Base-by-base conservation (phyloP, 495 filamentous ascomycete genomes). In the Talaromyces proteolyticus region DNA sequence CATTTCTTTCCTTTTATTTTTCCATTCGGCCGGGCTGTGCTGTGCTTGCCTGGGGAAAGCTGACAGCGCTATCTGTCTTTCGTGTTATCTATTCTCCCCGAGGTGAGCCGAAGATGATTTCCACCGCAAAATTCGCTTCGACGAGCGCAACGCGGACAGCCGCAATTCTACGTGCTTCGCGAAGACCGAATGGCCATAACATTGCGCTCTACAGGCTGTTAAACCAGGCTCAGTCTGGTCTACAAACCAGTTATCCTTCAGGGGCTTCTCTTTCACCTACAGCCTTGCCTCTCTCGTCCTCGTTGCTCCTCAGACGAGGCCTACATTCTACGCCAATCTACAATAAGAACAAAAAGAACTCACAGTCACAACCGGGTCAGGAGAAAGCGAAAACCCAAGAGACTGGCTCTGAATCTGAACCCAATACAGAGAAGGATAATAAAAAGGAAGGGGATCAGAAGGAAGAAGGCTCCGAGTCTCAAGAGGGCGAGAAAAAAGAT, bases 401-500 rank as follows among this genome's bases (percentile, higher is more conserved):
- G 56, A 57, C 69, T 7, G 76, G 76, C 48, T 59, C 73, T 21
- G 59, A 77, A 22, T 70, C 74, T 20, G 70, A 78, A 37, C 10
- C 50, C 4, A 68, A 75, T 25, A 60, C 68, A 21, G 57, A n/a
- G n/a, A n/a, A n/a, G n/a, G n/a, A n/a, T n/a, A n/a, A 74, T 36
- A 66, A 75, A 22, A 67, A 75, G 39, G 58, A 73, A 60, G 57
- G 67, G n/a, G 62, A 68, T 50, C 29, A 62, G 57, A 68, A 57
- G 60, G 66, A 55, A 57, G 55, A 40, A 12, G 54, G 63, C 26
- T 52, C 52, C 10, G 56, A 42, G n/a, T 53, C 51, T 38, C 25
- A 62, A 37, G 59, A 69, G 39, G 65, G 81, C 49, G 82, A 91
- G 64, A 84, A 92, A 53, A 73, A 82, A n/a, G 69, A 76, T 20